Evolutionary conservation across 2,329 filamentous ascomycete genomes (phyloP), one percentile per base, ranked within the genome.

Genomic region (Ramularia collo-cygni): DNA sequence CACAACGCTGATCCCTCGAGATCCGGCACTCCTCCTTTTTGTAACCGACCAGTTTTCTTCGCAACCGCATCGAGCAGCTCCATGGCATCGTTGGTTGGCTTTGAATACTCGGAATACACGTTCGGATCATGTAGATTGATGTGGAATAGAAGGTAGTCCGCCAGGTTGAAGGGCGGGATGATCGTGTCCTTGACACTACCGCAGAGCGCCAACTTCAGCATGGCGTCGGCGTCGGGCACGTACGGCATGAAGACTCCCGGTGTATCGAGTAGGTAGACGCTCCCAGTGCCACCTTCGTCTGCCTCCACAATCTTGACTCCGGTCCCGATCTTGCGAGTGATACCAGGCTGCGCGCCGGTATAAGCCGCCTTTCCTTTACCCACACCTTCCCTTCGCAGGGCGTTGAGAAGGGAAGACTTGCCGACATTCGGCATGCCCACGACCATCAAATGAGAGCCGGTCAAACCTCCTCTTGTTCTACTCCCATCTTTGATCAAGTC

Each of bases 361-460:
- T 70, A 73, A 27, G 89, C 85, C 1, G 80, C 89, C 60, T 90
- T 93, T 14, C 72, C 71, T 35, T 72, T 68, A 37, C 70, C 65
- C 51, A 85, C 74, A 28, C 87, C 86, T 13, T 74, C 69, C 28
- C 72, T 75, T 14, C 92, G 81, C 35, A 96, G 74, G 12, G 81
- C 77, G 62, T 98, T 98, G 29, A 98, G 77, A n/a, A 98, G 71
- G 1, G 89, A 88, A 33, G 86, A 94, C 66, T 98, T 98, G 26
- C 92, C 92, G 0, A 95, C 86, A 59, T 98, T 98, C 26, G 92
- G 92, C 89, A 98, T 95, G 40, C 92, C 92, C 10, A 96, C 89
- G 1, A 96, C 77, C 62, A 98, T 76, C 41, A 88, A 77, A 35
- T 88, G 78, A 52, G 87, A 75, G n/a, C 88, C 89, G 6, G 85